Evolutionary conservation across 495 filamentous ascomycete species (phyloP).

Genomic region (Melanomma pulvis-pyrius): DNA sequence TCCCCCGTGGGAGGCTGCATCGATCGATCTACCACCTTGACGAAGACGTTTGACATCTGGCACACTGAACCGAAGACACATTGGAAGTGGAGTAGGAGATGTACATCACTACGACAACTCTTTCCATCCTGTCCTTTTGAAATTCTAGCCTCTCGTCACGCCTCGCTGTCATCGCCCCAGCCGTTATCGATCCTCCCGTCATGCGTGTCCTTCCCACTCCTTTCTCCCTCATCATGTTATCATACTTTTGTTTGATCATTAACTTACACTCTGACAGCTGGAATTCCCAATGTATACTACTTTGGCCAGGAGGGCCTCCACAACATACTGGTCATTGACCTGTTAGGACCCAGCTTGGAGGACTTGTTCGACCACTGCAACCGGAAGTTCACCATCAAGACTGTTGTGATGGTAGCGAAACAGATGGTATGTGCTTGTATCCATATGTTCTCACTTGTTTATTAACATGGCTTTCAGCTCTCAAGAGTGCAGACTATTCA

Average conservation of each 20-base stretch:
- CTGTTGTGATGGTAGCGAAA: slow-evolving; percentile 98
- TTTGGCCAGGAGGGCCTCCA: slow-evolving; percentile 98
- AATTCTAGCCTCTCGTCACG: not conserved
- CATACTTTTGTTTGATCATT: not conserved
- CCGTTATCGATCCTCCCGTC: not conserved
- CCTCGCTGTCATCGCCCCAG: not conserved
- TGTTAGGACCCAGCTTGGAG: slow-evolving; percentile 93
- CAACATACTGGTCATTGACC: slow-evolving; percentile 98
- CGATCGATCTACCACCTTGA: too few relatives aligned
- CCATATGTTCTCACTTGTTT: not conserved
- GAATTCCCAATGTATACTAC: slow-evolving; percentile 99
- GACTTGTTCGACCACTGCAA: slow-evolving; percentile 99
- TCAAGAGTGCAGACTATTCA: slow-evolving; percentile 99
- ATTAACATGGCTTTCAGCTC: slow-evolving; percentile 58
- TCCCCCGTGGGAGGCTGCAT: slow-evolving; percentile 33
- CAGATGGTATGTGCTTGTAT: slow-evolving; percentile 76
- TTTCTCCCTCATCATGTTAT: not conserved
- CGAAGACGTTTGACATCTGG: not conserved
- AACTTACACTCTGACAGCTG: slow-evolving; percentile 59
- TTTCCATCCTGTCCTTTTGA: not conserved
- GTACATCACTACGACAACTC: not conserved
- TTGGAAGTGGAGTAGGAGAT: not conserved
- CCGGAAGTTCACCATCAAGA: slow-evolving; percentile 93
- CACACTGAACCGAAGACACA: not conserved
- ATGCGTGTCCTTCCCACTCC: not conserved